phyloP scores from a whole-genome alignment of 2,329 filamentous ascomycete genomes.

The Colletotrichum liaoningense region DNA sequence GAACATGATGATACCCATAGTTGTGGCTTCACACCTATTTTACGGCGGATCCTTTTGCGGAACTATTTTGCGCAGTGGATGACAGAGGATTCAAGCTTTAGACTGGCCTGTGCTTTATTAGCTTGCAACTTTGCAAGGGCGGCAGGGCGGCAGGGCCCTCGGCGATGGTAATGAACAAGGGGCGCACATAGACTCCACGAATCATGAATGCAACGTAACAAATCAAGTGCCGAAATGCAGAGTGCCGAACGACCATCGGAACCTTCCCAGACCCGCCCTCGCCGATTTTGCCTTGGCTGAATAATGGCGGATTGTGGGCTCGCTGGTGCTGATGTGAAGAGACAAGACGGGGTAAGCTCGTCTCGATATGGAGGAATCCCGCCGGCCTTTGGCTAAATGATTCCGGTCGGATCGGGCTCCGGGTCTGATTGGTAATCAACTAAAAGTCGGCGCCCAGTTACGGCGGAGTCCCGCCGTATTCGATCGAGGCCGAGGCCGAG shows the following conservation, averaged over 20 bases:
- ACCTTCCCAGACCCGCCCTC: conserved; percentile 8
- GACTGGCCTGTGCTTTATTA: neutral
- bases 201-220: neutral
- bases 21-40: neutral
- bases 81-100: neutral
- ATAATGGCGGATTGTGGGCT: conserved; percentile 15
- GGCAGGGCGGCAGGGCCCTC: neutral
- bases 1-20: conserved; percentile 4
- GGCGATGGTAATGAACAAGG: neutral
- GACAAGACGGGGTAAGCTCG: neutral
- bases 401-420: conserved; percentile 26
- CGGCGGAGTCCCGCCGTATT: conserved; percentile 29
- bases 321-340: neutral
- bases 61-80: neutral
- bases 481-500: neutral
- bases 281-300: conserved; percentile 1
- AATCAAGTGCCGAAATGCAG: neutral
- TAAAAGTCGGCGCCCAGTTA: neutral
- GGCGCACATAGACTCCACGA: neutral
- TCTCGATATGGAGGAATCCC: neutral
- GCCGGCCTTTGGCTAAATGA: conserved; percentile 23
- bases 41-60: neutral
- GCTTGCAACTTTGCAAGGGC: too few relatives aligned
- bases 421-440: conserved; percentile 34
- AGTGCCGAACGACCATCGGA: neutral